Evolutionary conservation across 2,329 filamentous ascomycete species (phyloP), one percentile per base, ranked within the genome.

Genomic region (Colletotrichum lini): DNA sequence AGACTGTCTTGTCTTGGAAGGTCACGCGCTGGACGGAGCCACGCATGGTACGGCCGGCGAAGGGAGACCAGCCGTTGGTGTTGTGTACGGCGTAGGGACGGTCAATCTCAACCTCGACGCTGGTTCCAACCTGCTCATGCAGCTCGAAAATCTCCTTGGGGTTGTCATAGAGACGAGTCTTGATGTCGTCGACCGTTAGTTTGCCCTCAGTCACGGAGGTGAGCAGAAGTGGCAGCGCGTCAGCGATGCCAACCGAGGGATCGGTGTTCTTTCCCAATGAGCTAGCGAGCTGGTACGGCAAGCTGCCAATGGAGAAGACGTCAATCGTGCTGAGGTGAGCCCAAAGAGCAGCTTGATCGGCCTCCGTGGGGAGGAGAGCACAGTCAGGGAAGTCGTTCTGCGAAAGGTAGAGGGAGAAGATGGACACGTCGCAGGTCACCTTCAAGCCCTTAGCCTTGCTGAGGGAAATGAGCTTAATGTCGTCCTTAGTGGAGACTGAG

Each of bases 111-210:
- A 94, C 87, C 83, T 95, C 93, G 45, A 95, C 87, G 6, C 89
- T 89, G 47, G 92, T 91, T 70, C 91, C 91, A n/a, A 88, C 82
- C 81, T 95, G 93, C 75, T 95, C 93, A 74, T 95, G 93, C 61
- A 95, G 88, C 83, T 95, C 93, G 75, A 95, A 95, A 76, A 95
- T 95, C 78, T 89, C 88, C 84, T 92, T 93, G 3, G 93, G 93
- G 79, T 94, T 95, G 78, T 94, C 91, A 79, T 95, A 92, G 57
- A 95, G 86, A 52, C 92, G 90, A 66, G 83, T 79, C 78, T 89
- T 92, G 79, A 95, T 88, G 78, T 95, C 93, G 42, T 95, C 92
- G 45, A 95, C 82, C 4, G 91, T 93, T 76, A 95, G 81, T 77
- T 87, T 91, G 72, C 92, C 92, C 78, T 95, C 92, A 5, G 90